Percentiles rank a stretch among this genome's conserved stretches.
Evolutionary conservation across 2,329 filamentous ascomycete species (phyloP).

Genomic region (Arthroderma sp.): DNA sequence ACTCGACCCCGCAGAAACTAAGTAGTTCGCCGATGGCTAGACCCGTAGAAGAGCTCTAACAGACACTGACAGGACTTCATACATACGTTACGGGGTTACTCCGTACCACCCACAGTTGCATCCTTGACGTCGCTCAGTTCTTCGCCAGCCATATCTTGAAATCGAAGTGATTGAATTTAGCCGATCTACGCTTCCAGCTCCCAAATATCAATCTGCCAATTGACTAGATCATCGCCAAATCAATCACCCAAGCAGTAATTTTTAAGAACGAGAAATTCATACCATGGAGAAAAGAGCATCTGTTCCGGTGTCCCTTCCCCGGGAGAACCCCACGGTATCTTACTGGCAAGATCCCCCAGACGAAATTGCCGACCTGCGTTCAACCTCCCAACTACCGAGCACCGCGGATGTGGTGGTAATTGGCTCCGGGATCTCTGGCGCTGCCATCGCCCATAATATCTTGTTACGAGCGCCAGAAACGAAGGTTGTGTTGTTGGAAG

Average conservation of each 20-base stretch:
- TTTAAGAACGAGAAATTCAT: background rate
- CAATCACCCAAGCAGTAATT: background rate
- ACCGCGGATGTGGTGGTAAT: constrained; percentile 24
- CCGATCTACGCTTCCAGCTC: too few species aligned
- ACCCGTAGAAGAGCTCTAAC: too few species aligned
- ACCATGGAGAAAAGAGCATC: constrained; percentile 9
- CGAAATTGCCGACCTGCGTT: constrained; percentile 14
- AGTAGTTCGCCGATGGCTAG: too few species aligned
- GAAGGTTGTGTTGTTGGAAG: constrained; percentile 29
- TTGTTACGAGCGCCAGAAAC: constrained; percentile 12
- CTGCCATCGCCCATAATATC: constrained; percentile 21
- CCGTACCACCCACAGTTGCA: too few species aligned
- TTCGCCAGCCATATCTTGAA: too few species aligned
- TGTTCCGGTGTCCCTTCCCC: constrained; percentile 14
- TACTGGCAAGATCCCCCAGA: constrained; percentile 26
- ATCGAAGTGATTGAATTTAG: too few species aligned
- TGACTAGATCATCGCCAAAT: background rate
- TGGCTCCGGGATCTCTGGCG: constrained; percentile 28
- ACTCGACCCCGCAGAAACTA: too few species aligned
- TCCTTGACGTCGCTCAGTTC: too few species aligned
- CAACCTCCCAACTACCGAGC: constrained; percentile 14
- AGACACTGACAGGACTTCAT: too few species aligned
- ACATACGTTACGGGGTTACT: too few species aligned
- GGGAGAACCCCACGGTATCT: constrained; percentile 15
- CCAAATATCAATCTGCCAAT: too few species aligned